A percentile compares a stretch with the other conserved stretches of the same genome.
These are phyloP conservation scores for Ophiobolus disseminans DNA, from an alignment of 2,329 filamentous ascomycete species.

Conservation along the genomic window DNA sequence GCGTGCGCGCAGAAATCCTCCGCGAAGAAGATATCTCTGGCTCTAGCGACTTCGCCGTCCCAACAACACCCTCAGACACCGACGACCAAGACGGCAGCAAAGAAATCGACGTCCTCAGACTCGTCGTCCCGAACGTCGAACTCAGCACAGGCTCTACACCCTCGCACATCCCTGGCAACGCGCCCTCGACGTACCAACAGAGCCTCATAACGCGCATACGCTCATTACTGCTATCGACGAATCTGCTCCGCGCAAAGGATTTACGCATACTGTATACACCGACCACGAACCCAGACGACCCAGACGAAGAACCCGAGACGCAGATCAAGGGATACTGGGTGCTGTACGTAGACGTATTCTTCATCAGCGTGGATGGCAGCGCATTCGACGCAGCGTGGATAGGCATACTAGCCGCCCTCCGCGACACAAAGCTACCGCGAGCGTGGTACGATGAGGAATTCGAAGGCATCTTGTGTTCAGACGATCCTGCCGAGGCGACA, in stretches of 20 bases:
- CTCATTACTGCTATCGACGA: slow-evolving; percentile 74
- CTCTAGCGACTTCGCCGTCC: slow-evolving; percentile 51
- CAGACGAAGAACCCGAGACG: slow-evolving; percentile 55
- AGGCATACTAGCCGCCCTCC: slow-evolving; percentile 79
- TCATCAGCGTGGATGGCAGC: slow-evolving; percentile 91
- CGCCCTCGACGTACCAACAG: slow-evolving; percentile 81
- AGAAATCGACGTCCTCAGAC: slow-evolving; percentile 62
- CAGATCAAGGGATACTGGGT: slow-evolving; percentile 89
- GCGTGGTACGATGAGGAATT: slow-evolving; percentile 85
- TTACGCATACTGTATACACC: slow-evolving; percentile 75
- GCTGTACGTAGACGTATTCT: slow-evolving; percentile 93
- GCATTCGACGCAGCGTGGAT: slow-evolving; percentile 92
- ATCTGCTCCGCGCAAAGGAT: slow-evolving; percentile 70
- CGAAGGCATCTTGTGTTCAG: slow-evolving; percentile 79
- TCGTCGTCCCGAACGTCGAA: slow-evolving; percentile 93
- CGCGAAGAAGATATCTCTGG: slow-evolving; percentile 75
- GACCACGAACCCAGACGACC: slow-evolving; percentile 51
- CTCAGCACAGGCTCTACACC: slow-evolving; percentile 89
- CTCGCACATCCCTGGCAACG: slow-evolving; percentile 80
- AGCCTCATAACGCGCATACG: slow-evolving; percentile 82
- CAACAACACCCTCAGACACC: slow-evolving; percentile 13
- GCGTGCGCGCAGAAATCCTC: slow-evolving; percentile 85
- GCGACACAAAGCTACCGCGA: slow-evolving; percentile 76
- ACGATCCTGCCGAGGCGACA: slow-evolving; percentile 60
- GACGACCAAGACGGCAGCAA: slow-evolving; percentile 28